These are phyloP conservation scores for Apiotrichum mycotoxinovorans DNA, from an alignment of 1,284 basidiomycete genomes.

Conservation along the genomic window DNA sequence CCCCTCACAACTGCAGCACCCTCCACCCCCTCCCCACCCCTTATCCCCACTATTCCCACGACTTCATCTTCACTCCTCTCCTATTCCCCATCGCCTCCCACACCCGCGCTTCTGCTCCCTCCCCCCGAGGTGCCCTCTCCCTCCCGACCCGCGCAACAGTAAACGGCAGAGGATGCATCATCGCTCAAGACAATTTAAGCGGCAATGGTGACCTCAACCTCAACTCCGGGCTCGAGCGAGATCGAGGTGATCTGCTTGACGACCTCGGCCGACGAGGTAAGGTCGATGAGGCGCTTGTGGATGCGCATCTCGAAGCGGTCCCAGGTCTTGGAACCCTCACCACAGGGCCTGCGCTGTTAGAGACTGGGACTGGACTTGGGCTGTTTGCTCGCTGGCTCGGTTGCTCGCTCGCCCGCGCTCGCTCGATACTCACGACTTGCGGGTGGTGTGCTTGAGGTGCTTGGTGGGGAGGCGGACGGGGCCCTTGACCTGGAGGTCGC, in stretches of 20 bases:
- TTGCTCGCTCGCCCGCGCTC: neutral
- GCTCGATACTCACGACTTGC: constrained; percentile 80
- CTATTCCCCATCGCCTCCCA: neutral
- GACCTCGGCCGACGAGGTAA: constrained; percentile 97
- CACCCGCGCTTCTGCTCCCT: neutral
- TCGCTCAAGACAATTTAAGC: constrained; percentile 29
- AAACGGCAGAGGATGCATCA: constrained; percentile 1
- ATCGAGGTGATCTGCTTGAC: constrained; percentile 99
- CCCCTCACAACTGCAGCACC: too few species aligned
- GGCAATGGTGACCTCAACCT: constrained; percentile 98
- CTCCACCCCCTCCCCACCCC: too few species aligned
- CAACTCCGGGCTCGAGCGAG: constrained; percentile 97
- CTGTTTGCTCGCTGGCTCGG: too few species aligned
- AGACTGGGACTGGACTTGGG: too few species aligned
- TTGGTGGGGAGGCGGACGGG: constrained; percentile 99
- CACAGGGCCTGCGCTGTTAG: constrained; percentile 69
- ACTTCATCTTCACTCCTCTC: neutral
- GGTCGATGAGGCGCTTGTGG: constrained; percentile 99
- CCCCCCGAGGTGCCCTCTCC: neutral
- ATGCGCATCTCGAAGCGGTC: constrained; percentile 99
- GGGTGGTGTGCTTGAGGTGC: constrained; percentile 96
- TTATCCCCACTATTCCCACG: too few species aligned
- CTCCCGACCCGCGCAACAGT: too few species aligned
- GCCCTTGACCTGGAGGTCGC: constrained; percentile 98
- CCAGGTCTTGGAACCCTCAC: constrained; percentile 99